Evolutionary conservation across 2,329 filamentous ascomycete species (phyloP).

Genomic region (Ilyonectria sp.): DNA sequence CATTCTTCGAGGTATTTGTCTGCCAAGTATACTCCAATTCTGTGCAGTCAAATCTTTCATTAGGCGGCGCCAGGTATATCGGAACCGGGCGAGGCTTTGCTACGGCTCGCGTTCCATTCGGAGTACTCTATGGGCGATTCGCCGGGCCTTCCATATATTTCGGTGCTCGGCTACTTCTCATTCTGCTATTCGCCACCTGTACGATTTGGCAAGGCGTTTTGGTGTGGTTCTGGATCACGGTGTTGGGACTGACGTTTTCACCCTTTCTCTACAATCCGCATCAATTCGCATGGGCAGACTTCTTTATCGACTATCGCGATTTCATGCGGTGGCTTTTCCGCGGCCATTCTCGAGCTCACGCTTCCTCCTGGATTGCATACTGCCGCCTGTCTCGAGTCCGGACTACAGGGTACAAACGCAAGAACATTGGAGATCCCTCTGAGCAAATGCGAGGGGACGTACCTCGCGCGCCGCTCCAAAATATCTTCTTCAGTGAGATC

Average conservation of each 20-base stretch:
- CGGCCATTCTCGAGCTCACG: conserved; percentile 95
- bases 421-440: conserved; percentile 91
- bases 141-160: conserved; percentile 97
- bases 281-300: conserved; percentile 98
- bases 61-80: conserved; percentile 97
- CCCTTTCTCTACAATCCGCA: conserved; percentile 99
- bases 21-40: conserved; percentile 99
- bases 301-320: conserved; percentile 99
- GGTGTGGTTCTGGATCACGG: conserved; percentile 96
- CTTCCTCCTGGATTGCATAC: conserved; percentile 97
- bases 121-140: conserved; percentile 96
- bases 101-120: conserved; percentile 97
- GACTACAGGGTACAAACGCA: conserved; percentile 98
- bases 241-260: conserved; percentile 89
- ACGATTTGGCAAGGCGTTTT: conserved; percentile 93
- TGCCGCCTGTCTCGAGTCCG: conserved; percentile 95
- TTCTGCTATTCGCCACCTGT: conserved; percentile 94
- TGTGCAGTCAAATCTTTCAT: conserved; percentile 93
- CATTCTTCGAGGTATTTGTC: conserved; percentile 98
- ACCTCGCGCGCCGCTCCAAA: conserved; percentile 88
- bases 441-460: conserved; percentile 94
- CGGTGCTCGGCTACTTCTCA: conserved; percentile 89
- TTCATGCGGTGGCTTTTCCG: conserved; percentile 97
- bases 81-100: conserved; percentile 99
- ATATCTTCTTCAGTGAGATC: conserved; percentile 94